Conservation (phyloP, 2,329 filamentous ascomycete genomes). For the Akanthomyces dipterigenus region DNA sequence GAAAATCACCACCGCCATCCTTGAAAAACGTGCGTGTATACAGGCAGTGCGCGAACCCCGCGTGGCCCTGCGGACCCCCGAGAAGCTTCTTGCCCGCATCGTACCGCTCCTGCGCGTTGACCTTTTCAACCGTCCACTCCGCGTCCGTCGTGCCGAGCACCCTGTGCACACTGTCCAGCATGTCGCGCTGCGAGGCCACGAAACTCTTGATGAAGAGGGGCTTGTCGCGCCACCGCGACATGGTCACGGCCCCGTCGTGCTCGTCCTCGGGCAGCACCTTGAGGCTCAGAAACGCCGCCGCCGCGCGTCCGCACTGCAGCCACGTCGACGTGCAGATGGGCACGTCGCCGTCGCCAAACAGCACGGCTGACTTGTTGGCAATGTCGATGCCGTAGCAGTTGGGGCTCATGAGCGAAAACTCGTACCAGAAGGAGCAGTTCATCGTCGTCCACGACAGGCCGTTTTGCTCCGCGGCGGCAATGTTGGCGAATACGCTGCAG, state of each 20-base stretch:
- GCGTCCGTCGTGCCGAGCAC: slow-evolving; percentile 49
- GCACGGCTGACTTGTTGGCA: slow-evolving; percentile 30
- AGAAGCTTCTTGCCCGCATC: slow-evolving; percentile 37
- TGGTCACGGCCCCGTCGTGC: slow-evolving; percentile 24
- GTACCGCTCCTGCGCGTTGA: slow-evolving; percentile 40
- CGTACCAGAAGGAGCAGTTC: slow-evolving; percentile 46
- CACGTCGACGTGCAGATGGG: slow-evolving; percentile 54
- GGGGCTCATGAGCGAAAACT: slow-evolving; percentile 34
- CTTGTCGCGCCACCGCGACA: slow-evolving; percentile 39
- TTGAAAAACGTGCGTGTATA: slow-evolving; percentile 51
- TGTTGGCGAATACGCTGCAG: slow-evolving; percentile 12
- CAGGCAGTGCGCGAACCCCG: slow-evolving; percentile 43
- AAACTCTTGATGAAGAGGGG: slow-evolving; percentile 50
- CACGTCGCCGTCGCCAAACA: slow-evolving; percentile 51
- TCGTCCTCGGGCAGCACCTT: slow-evolving; percentile 37
- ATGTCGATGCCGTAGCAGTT: slow-evolving; percentile 44
- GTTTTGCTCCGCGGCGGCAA: slow-evolving; percentile 32
- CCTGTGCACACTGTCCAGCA: slow-evolving; percentile 54
- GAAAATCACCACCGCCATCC: slow-evolving; percentile 33
- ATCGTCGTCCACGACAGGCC: slow-evolving; percentile 29
- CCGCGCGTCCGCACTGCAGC: slow-evolving; percentile 48
- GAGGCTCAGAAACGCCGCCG: slow-evolving; percentile 42
- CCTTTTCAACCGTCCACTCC: slow-evolving; percentile 53
- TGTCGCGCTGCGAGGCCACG: slow-evolving; percentile 54
- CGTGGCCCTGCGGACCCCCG: slow-evolving; percentile 23